Conservation (phyloP, 2,329 filamentous ascomycete genomes). For the Alternaria dauci region DNA sequence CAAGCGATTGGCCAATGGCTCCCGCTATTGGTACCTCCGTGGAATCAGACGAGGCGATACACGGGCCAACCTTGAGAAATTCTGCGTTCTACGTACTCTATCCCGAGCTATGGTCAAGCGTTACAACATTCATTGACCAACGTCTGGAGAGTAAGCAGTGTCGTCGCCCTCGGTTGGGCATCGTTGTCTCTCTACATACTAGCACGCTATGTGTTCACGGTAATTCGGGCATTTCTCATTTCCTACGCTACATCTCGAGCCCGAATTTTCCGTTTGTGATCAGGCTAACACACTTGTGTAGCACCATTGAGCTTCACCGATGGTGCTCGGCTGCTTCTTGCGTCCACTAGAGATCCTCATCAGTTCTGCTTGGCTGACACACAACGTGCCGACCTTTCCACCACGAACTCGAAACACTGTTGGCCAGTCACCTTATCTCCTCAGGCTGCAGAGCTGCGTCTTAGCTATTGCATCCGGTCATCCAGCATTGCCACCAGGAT, state of each 20-base stretch:
- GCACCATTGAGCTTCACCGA: constrained; percentile 41
- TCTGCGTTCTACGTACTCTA: constrained; percentile 24
- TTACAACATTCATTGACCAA: constrained; percentile 39
- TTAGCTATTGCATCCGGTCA: constrained; percentile 47
- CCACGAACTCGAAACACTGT: constrained; percentile 45
- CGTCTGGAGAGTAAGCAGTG: constrained; percentile 25
- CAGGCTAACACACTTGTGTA: constrained; percentile 51
- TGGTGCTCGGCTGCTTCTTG: constrained; percentile 33
- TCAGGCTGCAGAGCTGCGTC: constrained; percentile 51
- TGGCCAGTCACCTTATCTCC: constrained; percentile 60
- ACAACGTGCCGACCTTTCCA: constrained; percentile 37
- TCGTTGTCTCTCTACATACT: constrained; percentile 23
- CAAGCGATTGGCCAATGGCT: constrained; percentile 44
- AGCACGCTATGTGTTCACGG: constrained; percentile 25
- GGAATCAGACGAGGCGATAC: constrained; percentile 31
- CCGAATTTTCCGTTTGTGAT: constrained; percentile 33
- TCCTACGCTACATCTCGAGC: constrained; percentile 31
- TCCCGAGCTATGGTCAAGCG: constrained; percentile 28
- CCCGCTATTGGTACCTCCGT: constrained; percentile 29
- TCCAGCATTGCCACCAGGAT: constrained; percentile 46
- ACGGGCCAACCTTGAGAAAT: constrained; percentile 30
- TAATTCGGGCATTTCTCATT: constrained; percentile 33
- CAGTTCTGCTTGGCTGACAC: constrained; percentile 45
- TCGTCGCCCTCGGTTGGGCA: constrained; percentile 31
- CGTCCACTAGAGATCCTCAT: constrained; percentile 35